These are phyloP conservation scores for Mesembryanthemum crystallinum DNA, from an alignment of 148 eudicot genomes.

Conservation along the genomic window DNA sequence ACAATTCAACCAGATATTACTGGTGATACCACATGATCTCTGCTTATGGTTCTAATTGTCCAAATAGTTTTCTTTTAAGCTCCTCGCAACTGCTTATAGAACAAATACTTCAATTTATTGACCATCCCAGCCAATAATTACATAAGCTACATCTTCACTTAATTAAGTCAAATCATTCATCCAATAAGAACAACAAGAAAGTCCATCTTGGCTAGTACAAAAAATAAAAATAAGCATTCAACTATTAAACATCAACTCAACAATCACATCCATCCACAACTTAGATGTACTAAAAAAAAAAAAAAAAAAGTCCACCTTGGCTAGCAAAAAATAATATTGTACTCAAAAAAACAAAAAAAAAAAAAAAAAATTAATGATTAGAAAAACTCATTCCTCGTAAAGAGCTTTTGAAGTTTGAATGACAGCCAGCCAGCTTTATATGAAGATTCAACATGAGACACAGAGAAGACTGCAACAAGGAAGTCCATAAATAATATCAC, in stretches of 20 bases:
- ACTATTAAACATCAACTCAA: neutral
- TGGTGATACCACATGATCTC: no score
- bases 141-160: no score
- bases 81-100: no score
- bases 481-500: neutral
- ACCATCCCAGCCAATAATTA: no score
- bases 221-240: no score
- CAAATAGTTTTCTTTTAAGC: no score
- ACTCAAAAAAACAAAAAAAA: neutral
- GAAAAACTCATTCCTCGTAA: neutral
- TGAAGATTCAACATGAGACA: neutral
- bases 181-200: neutral
- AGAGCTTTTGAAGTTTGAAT: neutral
- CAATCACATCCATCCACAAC: neutral
- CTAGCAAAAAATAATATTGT: neutral
- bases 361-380: neutral
- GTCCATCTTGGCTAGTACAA: no score
- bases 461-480: neutral
- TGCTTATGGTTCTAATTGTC: no score
- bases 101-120: no score
- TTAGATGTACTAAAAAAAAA: no score
- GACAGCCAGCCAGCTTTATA: neutral
- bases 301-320: neutral
- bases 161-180: no score
- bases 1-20: no score